Conservation (phyloP, 1,284 basidiomycete species). For the Sanghuangporus weigelae region DNA sequence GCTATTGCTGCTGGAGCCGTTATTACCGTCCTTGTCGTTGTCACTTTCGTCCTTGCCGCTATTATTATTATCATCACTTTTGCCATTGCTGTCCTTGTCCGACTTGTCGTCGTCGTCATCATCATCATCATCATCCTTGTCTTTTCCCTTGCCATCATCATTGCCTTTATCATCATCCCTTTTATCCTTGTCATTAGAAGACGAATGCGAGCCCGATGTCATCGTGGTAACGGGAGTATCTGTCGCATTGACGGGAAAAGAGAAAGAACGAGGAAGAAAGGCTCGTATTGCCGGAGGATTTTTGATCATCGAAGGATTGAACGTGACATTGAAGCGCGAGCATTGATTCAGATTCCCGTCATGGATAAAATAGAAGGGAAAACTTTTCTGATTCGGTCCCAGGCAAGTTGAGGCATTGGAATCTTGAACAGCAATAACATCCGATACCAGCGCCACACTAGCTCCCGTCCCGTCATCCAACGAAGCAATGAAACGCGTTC, state of each 20-base stretch:
- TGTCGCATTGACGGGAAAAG: slow-evolving; percentile 35
- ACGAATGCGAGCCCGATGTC: not conserved
- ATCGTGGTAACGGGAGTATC: slow-evolving; percentile 20
- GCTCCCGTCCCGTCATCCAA: slow-evolving; percentile 42
- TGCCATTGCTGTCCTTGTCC: not conserved
- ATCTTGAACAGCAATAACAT: slow-evolving; percentile 41
- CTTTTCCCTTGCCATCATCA: not conserved
- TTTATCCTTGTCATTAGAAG: not conserved
- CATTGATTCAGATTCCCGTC: slow-evolving; percentile 40
- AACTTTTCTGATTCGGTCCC: slow-evolving; percentile 19
- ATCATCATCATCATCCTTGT: not conserved
- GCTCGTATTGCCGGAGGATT: slow-evolving; percentile 38
- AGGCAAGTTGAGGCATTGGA: slow-evolving; percentile 42
- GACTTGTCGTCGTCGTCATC: not conserved
- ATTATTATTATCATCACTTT: not conserved
- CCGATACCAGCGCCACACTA: slow-evolving; percentile 40
- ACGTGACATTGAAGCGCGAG: slow-evolving; percentile 41
- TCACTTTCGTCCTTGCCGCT: not conserved
- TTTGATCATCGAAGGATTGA: slow-evolving; percentile 31
- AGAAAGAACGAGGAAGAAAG: slow-evolving; percentile 38
- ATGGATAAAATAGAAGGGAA: slow-evolving; percentile 11
- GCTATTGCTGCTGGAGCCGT: not conserved
- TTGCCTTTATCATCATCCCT: not conserved
- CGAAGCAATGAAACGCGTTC: slow-evolving; percentile 48
- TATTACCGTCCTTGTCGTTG: no score